These are phyloP conservation scores for Gigaspora rosea DNA, from an alignment of 192 early-diverging fungal species.

Conservation along the genomic window DNA sequence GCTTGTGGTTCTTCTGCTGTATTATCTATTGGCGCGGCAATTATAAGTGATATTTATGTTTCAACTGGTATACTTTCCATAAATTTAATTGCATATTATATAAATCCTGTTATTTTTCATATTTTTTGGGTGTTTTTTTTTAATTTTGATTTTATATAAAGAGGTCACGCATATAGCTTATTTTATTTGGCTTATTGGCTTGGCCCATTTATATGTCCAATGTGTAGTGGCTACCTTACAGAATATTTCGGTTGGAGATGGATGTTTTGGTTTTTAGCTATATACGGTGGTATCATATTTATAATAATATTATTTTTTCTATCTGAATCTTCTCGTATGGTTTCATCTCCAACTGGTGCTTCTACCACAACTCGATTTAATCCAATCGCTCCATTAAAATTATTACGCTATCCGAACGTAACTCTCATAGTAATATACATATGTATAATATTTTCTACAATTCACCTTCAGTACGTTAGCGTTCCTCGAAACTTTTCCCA, in stretches of 20 bases:
- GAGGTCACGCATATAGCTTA: neutral
- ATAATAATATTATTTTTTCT: neutral
- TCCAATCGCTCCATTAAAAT: no score
- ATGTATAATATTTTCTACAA: no score
- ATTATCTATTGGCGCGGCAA: constrained; percentile 39
- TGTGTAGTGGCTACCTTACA: no score
- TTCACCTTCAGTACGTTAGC: neutral
- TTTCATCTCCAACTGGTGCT: neutral
- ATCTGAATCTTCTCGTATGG: constrained; percentile 11
- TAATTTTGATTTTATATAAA: neutral
- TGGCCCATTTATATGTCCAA: no score
- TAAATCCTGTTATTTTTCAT: neutral
- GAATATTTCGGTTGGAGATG: no score
- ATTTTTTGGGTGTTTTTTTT: no score
- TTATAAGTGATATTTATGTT: constrained; percentile 41
- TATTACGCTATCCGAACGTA: neutral
- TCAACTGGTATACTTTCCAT: no score
- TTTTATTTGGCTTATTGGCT: neutral
- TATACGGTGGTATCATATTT: no score
- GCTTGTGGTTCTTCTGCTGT: constrained; percentile 42
- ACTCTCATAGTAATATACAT: neutral
- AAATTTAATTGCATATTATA: neutral
- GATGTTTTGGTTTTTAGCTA: no score
- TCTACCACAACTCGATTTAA: neutral
- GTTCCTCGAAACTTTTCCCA: no score